Percentiles rank a stretch among this genome's conserved stretches.
Conservation (phyloP, 345 rosid species). For the Moricandia arvensis region DNA sequence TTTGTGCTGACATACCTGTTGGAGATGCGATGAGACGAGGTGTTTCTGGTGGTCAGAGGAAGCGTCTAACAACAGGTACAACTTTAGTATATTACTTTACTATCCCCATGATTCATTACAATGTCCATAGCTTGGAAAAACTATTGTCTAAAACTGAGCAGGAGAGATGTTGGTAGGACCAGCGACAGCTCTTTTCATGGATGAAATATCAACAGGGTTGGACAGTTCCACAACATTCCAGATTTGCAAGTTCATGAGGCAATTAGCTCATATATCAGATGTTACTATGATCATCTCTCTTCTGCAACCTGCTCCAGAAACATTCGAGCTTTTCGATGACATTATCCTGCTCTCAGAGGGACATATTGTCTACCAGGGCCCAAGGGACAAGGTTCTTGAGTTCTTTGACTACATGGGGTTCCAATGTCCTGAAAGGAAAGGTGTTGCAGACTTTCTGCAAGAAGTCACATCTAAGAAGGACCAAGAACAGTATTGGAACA, state of each 20-base stretch:
- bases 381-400: conserved; percentile 57
- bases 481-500: conserved; percentile 77
- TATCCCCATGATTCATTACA: neutral
- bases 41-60: conserved; percentile 81
- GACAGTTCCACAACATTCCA: conserved; percentile 85
- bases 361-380: conserved; percentile 70
- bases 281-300: conserved; percentile 69
- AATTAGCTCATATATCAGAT: conserved; percentile 59
- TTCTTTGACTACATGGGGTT: conserved; percentile 73
- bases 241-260: conserved; percentile 71
- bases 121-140: conserved; percentile 5
- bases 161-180: conserved; percentile 98
- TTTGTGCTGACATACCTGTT: conserved; percentile 71
- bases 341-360: conserved; percentile 70
- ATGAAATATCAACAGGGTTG: conserved; percentile 91
- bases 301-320: conserved; percentile 88
- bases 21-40: conserved; percentile 85
- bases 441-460: conserved; percentile 83
- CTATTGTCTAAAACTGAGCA: conserved; percentile 37
- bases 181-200: conserved; percentile 83
- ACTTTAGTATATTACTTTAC: neutral
- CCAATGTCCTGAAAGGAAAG: conserved; percentile 71
- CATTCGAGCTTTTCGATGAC: conserved; percentile 73
- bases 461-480: conserved; percentile 79
- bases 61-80: conserved; percentile 81